A percentile compares a stretch with the other conserved stretches of the same genome.
These are phyloP conservation scores for Monascus purpureus DNA, from an alignment of 495 filamentous ascomycete genomes.

Conservation along the genomic window DNA sequence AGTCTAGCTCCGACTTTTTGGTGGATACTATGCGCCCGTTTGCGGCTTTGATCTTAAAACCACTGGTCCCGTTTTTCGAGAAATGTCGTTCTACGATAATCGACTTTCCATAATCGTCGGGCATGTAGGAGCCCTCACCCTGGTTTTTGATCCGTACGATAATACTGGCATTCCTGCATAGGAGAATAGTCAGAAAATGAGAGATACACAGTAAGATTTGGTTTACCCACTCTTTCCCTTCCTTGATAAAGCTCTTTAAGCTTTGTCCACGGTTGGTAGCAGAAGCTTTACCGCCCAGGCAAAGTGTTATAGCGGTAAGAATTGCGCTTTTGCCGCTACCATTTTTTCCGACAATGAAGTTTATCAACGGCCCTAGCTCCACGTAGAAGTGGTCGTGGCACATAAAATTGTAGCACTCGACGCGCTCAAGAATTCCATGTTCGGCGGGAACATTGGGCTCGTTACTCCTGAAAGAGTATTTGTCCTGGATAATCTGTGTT, in stretches of 20 bases:
- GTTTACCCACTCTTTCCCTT: constrained; percentile 54
- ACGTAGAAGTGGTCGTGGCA: constrained; percentile 73
- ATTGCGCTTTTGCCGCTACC: constrained; percentile 98
- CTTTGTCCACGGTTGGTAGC: constrained; percentile 91
- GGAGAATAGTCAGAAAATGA: constrained; percentile 8
- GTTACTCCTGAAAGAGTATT: constrained; percentile 35
- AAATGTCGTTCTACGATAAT: constrained; percentile 90
- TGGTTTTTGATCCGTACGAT: constrained; percentile 82
- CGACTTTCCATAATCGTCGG: constrained; percentile 67
- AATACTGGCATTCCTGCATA: constrained; percentile 31
- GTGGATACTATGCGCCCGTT: constrained; percentile 59
- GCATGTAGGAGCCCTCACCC: constrained; percentile 69
- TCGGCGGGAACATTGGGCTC: constrained; percentile 64
- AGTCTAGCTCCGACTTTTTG: constrained; percentile 79
- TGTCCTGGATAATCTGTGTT: constrained; percentile 54
- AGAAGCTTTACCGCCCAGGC: constrained; percentile 86
- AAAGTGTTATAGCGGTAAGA: constrained; percentile 86
- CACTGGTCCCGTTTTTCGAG: constrained; percentile 55
- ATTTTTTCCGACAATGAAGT: constrained; percentile 96
- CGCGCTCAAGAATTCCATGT: constrained; percentile 69
- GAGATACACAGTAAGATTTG: constrained; percentile 7
- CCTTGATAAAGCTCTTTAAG: constrained; percentile 84
- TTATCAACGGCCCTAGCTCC: constrained; percentile 79
- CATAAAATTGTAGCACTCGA: constrained; percentile 89
- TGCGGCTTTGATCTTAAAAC: constrained; percentile 74